Percentiles rank a stretch among this genome's conserved stretches.
Evolutionary conservation across 495 filamentous ascomycete genomes (phyloP).

Genomic region (Achaetomiella virescens): DNA sequence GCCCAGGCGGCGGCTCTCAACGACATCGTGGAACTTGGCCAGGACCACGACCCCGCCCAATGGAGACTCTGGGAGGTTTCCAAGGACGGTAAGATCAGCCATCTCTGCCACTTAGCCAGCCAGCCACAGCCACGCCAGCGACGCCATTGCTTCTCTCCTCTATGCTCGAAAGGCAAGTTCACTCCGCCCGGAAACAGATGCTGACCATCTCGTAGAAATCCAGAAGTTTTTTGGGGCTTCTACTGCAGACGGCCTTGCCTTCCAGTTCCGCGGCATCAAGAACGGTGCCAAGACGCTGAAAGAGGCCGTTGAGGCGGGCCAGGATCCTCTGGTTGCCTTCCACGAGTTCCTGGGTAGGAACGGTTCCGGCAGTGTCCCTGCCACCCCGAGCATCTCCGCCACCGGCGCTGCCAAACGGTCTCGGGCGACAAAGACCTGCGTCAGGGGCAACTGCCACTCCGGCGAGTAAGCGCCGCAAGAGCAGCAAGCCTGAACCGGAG

Average conservation of each 20-base stretch:
- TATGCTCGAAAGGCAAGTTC: not conserved
- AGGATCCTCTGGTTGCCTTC: slow-evolving; percentile 25
- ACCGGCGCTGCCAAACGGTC: slow-evolving; percentile 3
- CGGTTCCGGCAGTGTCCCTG: not conserved
- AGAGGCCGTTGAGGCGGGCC: slow-evolving; percentile 25
- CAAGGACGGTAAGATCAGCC: slow-evolving; percentile 11
- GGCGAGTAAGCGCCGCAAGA: slow-evolving; percentile 17
- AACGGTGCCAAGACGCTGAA: slow-evolving; percentile 32
- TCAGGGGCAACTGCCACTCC: not conserved
- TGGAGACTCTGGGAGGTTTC: not conserved
- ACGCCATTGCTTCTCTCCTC: not conserved
- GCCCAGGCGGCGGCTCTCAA: slow-evolving; percentile 32
- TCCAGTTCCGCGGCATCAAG: slow-evolving; percentile 44
- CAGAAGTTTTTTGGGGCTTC: slow-evolving; percentile 40
- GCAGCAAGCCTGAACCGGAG: slow-evolving; percentile 7
- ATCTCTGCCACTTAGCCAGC: not conserved
- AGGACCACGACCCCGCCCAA: slow-evolving; percentile 7
- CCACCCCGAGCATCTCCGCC: not conserved
- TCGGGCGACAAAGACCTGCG: slow-evolving; percentile 9
- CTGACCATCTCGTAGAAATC: slow-evolving; percentile 29
- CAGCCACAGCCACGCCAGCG: not conserved
- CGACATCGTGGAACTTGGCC: slow-evolving; percentile 46
- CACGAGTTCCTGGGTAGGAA: not conserved
- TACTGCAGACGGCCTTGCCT: slow-evolving; percentile 38
- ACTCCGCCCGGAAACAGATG: not conserved